These are phyloP conservation scores for Papiliotrema nemorosa DNA, from an alignment of 1,284 basidiomycete genomes.

Conservation along the genomic window DNA sequence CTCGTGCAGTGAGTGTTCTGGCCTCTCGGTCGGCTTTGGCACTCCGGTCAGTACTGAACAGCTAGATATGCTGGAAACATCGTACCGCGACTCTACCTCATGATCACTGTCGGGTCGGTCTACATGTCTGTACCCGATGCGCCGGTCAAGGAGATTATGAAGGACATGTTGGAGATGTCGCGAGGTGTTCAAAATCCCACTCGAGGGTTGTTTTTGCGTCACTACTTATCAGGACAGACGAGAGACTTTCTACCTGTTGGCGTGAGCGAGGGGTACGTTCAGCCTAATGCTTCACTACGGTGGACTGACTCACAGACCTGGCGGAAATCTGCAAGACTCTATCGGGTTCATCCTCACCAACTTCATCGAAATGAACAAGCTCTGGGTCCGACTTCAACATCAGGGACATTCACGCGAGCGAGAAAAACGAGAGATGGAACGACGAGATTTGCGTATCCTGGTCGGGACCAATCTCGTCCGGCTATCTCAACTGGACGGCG, in stretches of 20 bases:
- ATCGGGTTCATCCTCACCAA: slow-evolving; percentile 92
- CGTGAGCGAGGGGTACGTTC: slow-evolving; percentile 67
- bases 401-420: slow-evolving; percentile 91
- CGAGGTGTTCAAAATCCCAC: slow-evolving; percentile 90
- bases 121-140: slow-evolving; percentile 96
- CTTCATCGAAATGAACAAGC: slow-evolving; percentile 98
- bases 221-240: slow-evolving; percentile 93
- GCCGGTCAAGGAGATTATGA: slow-evolving; percentile 96
- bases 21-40: not conserved
- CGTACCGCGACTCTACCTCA: slow-evolving; percentile 88
- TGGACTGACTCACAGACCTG: slow-evolving; percentile 57
- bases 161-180: slow-evolving; percentile 99
- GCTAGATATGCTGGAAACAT: slow-evolving; percentile 56
- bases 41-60: not conserved
- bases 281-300: not conserved
- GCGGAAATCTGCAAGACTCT: slow-evolving; percentile 85
- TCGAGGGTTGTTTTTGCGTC: slow-evolving; percentile 83
- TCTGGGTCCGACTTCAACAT: slow-evolving; percentile 95
- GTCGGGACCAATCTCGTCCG: slow-evolving; percentile 95
- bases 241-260: slow-evolving; percentile 90
- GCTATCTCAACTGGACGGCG: slow-evolving; percentile 86
- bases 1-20: slow-evolving; percentile 74
- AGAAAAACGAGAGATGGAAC: slow-evolving; percentile 91
- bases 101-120: slow-evolving; percentile 96
- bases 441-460: slow-evolving; percentile 84